Evolutionary conservation across 2,329 filamentous ascomycete species (phyloP), one percentile per base, ranked within the genome.

Genomic region (Penicillium expansum): DNA sequence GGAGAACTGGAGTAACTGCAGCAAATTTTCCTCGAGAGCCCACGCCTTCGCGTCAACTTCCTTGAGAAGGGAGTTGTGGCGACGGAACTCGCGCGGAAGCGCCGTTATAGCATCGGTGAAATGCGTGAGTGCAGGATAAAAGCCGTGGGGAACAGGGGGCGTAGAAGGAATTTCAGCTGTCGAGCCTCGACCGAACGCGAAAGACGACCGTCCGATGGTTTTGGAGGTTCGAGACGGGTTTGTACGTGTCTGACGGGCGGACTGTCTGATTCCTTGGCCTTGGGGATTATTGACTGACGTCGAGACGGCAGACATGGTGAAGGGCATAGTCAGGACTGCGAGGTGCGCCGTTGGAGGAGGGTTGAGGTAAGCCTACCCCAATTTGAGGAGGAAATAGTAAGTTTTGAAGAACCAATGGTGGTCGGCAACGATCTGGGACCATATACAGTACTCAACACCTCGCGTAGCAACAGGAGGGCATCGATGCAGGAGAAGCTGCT

Each of bases 21-120:
- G 87, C 57, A 99, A 82, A 69, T 88, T 84, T 67, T 94, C 89
- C 73, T 96, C 91, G 7, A 94, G 89, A 27, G 86, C 87, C 76
- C 92, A 94, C 62, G 96, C 90, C 78, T 99, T 99, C 61, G 93
- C 93, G 78, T 99, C 94, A 47, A 97, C 94, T 77, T 99, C 94
- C 74, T 97, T 97, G 65, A 99, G 82, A 55, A 97, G 83, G 33
- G 93, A 97, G 67, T 96, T 96, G 75, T 99, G 93, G 71, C 92
- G 88, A 66, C 96, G 91, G 49, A 97, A 90, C 77, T 99, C 94
- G 74, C 92, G 92, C 5, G 94, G 94, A 27, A 99, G 84, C 38
- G 93, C 92, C 50, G 91, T 88, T 71, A 97, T 91, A 61, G 92
- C 88, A 74, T 97, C 92, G 61, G 93, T 90, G 73, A 99, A 97